phyloP scores from a whole-genome alignment of 1,139 yeast species.

The Nakaseomyces sp. region DNA sequence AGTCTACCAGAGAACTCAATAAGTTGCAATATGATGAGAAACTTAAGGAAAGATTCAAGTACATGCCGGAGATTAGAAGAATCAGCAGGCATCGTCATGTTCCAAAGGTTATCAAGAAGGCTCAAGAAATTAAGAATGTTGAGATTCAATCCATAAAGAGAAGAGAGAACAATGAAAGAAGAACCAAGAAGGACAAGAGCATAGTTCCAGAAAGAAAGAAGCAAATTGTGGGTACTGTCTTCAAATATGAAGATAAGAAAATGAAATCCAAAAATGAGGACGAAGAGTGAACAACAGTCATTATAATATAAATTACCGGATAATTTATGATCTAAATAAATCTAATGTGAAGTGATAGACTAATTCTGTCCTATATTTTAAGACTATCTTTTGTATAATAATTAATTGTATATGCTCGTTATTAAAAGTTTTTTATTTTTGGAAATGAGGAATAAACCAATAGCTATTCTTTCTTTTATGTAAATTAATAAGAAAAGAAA shows the following conservation, averaged over 20 bases:
- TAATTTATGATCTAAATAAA: background rate
- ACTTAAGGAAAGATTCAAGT: constrained; percentile 82
- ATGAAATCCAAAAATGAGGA: constrained; percentile 8
- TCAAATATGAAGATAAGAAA: constrained; percentile 35
- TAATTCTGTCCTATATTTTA: background rate
- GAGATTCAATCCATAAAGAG: constrained; percentile 67
- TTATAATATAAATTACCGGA: background rate
- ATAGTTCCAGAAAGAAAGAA: constrained; percentile 66
- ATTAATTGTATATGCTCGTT: background rate
- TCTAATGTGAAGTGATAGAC: background rate
- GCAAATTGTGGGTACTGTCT: constrained; percentile 77
- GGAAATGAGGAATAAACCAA: too few species aligned
- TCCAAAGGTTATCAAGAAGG: constrained; percentile 79
- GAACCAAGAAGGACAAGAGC: constrained; percentile 60
- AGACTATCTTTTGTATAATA: background rate
- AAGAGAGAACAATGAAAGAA: constrained; percentile 73
- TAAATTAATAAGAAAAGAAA: background rate
- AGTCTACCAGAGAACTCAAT: constrained; percentile 69
- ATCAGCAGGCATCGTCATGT: constrained; percentile 88
- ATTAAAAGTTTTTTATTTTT: too few species aligned
- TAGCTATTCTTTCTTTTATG: too few species aligned
- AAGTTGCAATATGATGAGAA: constrained; percentile 87
- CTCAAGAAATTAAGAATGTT: constrained; percentile 70
- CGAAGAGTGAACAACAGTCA: background rate
- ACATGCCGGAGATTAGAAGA: constrained; percentile 92